Base-by-base conservation (phyloP, 2,329 filamentous ascomycete genomes). In the Fusarium sublunatum region DNA sequence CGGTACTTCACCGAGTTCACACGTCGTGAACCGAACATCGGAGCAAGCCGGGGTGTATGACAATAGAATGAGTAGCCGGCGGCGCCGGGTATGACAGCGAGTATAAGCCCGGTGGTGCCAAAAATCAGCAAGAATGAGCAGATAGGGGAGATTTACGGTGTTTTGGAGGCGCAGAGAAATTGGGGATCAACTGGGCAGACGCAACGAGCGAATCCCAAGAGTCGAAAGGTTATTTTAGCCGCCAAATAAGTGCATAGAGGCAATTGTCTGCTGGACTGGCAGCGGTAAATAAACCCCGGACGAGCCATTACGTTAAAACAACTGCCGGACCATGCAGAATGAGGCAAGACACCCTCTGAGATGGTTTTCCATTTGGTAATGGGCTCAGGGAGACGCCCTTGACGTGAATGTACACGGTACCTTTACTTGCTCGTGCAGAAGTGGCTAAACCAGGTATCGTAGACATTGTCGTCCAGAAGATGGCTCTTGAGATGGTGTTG, bases 301-400 rank as follows among this genome's bases (percentile, higher is more conserved):
- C 55, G 69, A 66, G 69, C 67, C 67, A 71, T 71, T 71, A 71
- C 69, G 69, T 71, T 69, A 71, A 44, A 71, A 53, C 67, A 71
- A 71, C 65, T 70, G 54, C 67, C 59, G 57, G 67, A 70, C 69
- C 61, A 71, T 71, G 69, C 69, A 71, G 69, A 70, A 71, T 69
- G 65, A 69, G 69, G 69, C 65, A 71, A 69, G 67, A 70, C 51
- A 62, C 48, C 58, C 56, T 58, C 50, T 54, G 28, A 40, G 53
- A 57, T 53, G 36, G 51, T 67, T 70, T 71, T 71, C 61, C 59
- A 71, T 71, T 71, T 71, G 64, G 69, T 71, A 71, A 71, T 71
- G 65, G 69, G 69, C 55, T 56, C 57, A 70, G 69, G 34, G 55
- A 15, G 41, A 60, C 69, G 69, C 69, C 68, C 65, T 64, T 35